Evolutionary conservation across 805 yeast species (phyloP), one percentile per base, ranked within the genome.

Genomic region (Candida parachauliodes): DNA sequence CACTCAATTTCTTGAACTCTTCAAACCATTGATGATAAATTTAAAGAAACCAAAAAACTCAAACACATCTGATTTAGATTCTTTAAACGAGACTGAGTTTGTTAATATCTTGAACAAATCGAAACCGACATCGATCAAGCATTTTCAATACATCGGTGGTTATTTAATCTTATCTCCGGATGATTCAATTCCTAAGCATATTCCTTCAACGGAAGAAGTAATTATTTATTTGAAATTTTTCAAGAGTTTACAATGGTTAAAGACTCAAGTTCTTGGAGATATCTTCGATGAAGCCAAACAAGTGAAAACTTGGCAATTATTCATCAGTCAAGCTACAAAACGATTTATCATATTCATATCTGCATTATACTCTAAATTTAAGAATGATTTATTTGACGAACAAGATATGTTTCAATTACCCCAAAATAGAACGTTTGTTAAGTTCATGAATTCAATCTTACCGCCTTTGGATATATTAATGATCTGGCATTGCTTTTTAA

Each of bases 361-460:
- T 8, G 32, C 32, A n/a, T 29, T 29, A 29, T 23, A 29, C 11
- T 19, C 11, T 8, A 29, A 29, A 19, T 29, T 29, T 11, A 29
- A 19, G n/a, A 17, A 17, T 12, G 18, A 29, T 8, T 23, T 29
- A 6, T 5, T n/a, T n/a, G 24, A 17, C 4, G 24, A 18, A n/a
- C 32, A 29, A 29, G 22, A 29, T 6, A 18, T 29, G 30, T 27
- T 27, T 16, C n/a, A 27, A 27, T 27, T 27, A 15, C 30, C 30
- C 10, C 30, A 27, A 16, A 10, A 27, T 16, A 12, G 19, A 10
- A 29, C 10, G 21, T 29, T 29, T 19, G 24, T 17, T 8, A 18
- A 18, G 21, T 18, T 29, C 8, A 29, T 29, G 32, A 19, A 29
- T 19, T 18, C 24, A 11, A 18, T 29, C 8, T 4, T 29, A 18